Conservation (phyloP, 192 early-diverging fungal species). For the Entophlyctis luteolus region DNA sequence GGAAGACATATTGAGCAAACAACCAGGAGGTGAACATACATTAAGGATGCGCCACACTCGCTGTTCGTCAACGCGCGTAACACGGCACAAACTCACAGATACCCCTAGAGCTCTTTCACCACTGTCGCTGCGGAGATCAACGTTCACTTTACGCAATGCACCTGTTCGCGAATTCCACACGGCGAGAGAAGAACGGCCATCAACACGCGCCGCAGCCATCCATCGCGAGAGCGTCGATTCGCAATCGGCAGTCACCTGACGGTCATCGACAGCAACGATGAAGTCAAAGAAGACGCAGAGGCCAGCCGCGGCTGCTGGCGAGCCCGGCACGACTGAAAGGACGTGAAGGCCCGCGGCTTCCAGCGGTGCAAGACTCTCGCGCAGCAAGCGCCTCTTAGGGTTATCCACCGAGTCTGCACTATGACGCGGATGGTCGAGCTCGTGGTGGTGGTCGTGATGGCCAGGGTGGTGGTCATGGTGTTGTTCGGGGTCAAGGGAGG, state of each 20-base stretch:
- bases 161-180: conserved; percentile 1
- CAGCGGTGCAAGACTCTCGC: too few relatives aligned
- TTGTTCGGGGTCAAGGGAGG: not conserved
- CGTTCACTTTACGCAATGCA: not conserved
- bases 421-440: too few relatives aligned
- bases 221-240: not conserved
- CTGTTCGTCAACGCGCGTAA: not conserved
- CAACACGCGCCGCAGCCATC: not conserved
- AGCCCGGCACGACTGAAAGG: not conserved
- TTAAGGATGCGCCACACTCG: conserved; percentile 20
- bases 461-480: not conserved
- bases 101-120: not conserved
- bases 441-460: too few relatives aligned
- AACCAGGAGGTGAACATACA: not conserved
- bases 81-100: not conserved
- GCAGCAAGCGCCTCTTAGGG: too few relatives aligned
- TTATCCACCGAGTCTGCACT: too few relatives aligned
- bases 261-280: conserved; percentile 14
- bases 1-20: not conserved
- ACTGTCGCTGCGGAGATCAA: not conserved
- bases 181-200: not conserved
- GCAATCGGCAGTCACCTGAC: not conserved
- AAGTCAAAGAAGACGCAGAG: conserved; percentile 18
- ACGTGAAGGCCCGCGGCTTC: conserved; percentile 16
- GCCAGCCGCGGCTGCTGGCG: not conserved